Conservation (phyloP, 306 rosid species). For the Trichosanthes truncata region DNA sequence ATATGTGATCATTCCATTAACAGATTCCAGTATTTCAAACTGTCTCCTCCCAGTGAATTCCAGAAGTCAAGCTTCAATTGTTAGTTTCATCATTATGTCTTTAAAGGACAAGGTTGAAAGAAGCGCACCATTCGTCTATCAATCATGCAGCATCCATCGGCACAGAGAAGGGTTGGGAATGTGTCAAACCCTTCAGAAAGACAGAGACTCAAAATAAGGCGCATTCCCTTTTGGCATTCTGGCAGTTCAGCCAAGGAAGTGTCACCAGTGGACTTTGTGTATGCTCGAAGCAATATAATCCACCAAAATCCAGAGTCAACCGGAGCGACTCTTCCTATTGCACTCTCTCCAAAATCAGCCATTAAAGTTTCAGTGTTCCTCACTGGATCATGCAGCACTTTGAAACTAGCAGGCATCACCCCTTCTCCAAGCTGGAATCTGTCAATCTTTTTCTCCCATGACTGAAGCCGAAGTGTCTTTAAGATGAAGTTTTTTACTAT, state of each 20-base stretch:
- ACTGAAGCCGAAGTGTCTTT: conserved; percentile 87
- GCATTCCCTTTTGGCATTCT: conserved; percentile 97
- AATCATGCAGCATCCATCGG: conserved; percentile 96
- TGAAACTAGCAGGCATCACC: conserved; percentile 98
- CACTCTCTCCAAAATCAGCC: conserved; percentile 95
- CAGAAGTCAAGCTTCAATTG: not conserved
- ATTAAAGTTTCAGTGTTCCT: conserved; percentile 56
- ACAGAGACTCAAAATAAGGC: conserved; percentile 71
- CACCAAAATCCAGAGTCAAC: conserved; percentile 99
- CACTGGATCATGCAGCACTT: conserved; percentile 72
- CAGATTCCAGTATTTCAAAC: not conserved
- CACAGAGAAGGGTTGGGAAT: conserved; percentile 91
- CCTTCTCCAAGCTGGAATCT: conserved; percentile 88
- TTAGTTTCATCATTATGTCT: not conserved
- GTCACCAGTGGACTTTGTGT: conserved; percentile 87
- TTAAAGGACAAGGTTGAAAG: not conserved
- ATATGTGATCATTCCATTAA: not conserved
- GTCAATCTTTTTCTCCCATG: conserved; percentile 89
- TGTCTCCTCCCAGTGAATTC: not conserved
- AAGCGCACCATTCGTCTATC: conserved; percentile 92
- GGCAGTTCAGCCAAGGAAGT: conserved; percentile 70
- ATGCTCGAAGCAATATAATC: conserved; percentile 87
- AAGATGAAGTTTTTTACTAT: conserved; percentile 63
- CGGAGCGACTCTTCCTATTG: conserved; percentile 98
- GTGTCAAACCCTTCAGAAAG: conserved; percentile 91